Conservation (phyloP, 352 stramenopile species). For the Pythium folliculosum region DNA sequence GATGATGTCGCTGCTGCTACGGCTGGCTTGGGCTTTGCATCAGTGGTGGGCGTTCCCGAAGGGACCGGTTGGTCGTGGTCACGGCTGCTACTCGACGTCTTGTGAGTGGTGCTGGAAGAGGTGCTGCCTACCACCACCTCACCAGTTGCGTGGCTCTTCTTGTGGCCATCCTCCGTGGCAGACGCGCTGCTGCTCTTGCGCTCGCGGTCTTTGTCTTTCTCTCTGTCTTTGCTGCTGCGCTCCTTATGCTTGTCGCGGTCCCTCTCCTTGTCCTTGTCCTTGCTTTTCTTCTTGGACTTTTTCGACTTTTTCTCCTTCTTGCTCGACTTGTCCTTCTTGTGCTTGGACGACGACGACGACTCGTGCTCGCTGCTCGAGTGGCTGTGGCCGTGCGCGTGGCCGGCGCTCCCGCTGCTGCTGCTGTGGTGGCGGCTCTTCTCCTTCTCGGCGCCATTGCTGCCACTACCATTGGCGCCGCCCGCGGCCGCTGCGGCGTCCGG, state of each 20-base stretch:
- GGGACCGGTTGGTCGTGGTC: background rate
- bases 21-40: background rate
- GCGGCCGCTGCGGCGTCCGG: slow-evolving; percentile 27
- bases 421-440: slow-evolving; percentile 11
- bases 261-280: slow-evolving; percentile 56
- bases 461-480: slow-evolving; percentile 7
- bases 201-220: slow-evolving; percentile 34
- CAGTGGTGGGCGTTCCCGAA: background rate
- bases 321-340: slow-evolving; percentile 61
- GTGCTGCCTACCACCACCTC: slow-evolving; percentile 1
- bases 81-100: background rate
- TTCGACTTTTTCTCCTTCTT: slow-evolving; percentile 61
- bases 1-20: background rate
- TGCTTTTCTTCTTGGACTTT: slow-evolving; percentile 72
- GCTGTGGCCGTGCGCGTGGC: slow-evolving; percentile 23
- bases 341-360: slow-evolving; percentile 20
- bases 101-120: background rate
- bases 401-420: slow-evolving; percentile 1
- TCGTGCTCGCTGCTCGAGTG: slow-evolving; percentile 15
- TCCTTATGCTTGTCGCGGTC: slow-evolving; percentile 48
- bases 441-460: slow-evolving; percentile 11
- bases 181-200: slow-evolving; percentile 15
- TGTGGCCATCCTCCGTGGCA: background rate
- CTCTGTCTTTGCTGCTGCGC: slow-evolving; percentile 25
- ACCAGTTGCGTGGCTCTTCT: slow-evolving; percentile 17